Evolutionary conservation across 176 grass and related monocot species (phyloP), one percentile per base, ranked within the genome.

Genomic region (Lolium perenne): DNA sequence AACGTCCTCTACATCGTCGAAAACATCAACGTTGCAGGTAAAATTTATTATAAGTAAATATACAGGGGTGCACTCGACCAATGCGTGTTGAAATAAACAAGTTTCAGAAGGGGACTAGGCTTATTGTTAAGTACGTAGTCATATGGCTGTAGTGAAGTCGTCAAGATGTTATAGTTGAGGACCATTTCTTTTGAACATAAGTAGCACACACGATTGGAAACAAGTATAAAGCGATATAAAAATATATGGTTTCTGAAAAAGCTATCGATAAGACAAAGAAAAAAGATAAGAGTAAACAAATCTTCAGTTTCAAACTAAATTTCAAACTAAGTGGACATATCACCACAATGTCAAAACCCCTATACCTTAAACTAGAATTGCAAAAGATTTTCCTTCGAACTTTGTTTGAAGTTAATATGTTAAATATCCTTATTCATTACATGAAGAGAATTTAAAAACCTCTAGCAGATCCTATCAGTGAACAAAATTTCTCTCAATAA

Each of bases 1-100:
- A 97, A 94, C 20, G 92, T 94, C 61, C 92, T 97, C 51, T 97
- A 97, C 90, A 97, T 97, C 84, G 90, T 97, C 11, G 95, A 97
- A 86, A 97, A 97, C 88, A 97, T 97, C 80, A 97, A 97, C 56
- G 92, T 97, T 1, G 95, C 90, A 78, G 95, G 92, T 94, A 88
- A 77, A 74, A 46, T 53, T 69, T 9, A n/a, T 81, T 8, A 26
- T 8, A 26, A 46, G n/a, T 9, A 61, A 45, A 40, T 53, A 15
- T 9, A 18, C 35, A 41, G 45, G 45, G 48, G 48, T 50, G 11
- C 11, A 13, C 3, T 9, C 49, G 15, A 54, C 51, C 49, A 7
- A 45, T 45, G 9, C 51, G 25, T 38, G 4, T 13, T 18, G 17
- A 62, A 62, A 47, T 47, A 62, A n/a, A 62, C 10, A 25, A 62